phyloP scores from a whole-genome alignment of 805 yeast genomes.

The Komagataella pastoris region DNA sequence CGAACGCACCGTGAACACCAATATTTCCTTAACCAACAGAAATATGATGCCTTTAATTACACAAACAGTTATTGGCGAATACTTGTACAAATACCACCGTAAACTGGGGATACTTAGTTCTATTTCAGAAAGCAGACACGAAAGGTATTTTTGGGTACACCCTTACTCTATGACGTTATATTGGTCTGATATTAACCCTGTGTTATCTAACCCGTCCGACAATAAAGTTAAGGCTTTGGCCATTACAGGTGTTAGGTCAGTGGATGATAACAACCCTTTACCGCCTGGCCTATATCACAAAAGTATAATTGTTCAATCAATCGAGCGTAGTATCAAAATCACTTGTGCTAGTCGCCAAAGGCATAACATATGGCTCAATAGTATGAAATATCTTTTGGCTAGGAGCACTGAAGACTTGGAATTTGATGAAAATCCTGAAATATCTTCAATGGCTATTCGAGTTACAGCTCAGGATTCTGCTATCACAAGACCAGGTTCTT shows the following conservation, averaged over 20 bases:
- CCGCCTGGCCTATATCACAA: slow-evolving; percentile 85
- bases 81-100: slow-evolving; percentile 72
- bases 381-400: slow-evolving; percentile 62
- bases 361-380: slow-evolving; percentile 85
- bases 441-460: slow-evolving; percentile 16
- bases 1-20: slow-evolving; percentile 33
- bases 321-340: slow-evolving; percentile 49
- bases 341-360: slow-evolving; percentile 83
- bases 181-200: slow-evolving; percentile 81
- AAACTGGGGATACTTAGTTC: slow-evolving; percentile 63
- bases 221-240: slow-evolving; percentile 70
- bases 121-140: slow-evolving; percentile 72
- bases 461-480: slow-evolving; percentile 14
- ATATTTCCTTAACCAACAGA: slow-evolving; percentile 51
- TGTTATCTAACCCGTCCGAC: slow-evolving; percentile 49
- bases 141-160: slow-evolving; percentile 91
- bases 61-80: slow-evolving; percentile 90
- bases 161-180: slow-evolving; percentile 85
- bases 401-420: slow-evolving; percentile 47
- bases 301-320: slow-evolving; percentile 63
- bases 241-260: slow-evolving; percentile 64
- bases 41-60: slow-evolving; percentile 78
- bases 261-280: slow-evolving; percentile 73
- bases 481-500: slow-evolving; percentile 13
- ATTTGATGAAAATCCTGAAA: slow-evolving; percentile 30